Evolutionary conservation across 2,329 filamentous ascomycete species (phyloP).

Genomic region (Phoma sp.): DNA sequence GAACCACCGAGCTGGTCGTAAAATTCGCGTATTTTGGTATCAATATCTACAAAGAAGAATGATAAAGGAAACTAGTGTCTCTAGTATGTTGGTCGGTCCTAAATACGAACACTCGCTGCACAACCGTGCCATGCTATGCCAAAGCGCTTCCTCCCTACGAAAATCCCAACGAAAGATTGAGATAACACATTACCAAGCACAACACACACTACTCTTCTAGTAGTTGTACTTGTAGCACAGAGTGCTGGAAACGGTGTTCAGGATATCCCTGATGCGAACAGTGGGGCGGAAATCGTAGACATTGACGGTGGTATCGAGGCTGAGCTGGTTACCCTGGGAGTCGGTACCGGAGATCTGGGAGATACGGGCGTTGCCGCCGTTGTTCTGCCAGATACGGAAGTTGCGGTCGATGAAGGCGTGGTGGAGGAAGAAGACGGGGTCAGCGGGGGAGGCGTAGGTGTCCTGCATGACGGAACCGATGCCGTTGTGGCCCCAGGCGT

Average conservation of each 20-base stretch:
- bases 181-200: background rate
- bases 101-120: background rate
- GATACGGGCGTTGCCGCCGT: slow-evolving; percentile 26
- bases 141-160: background rate
- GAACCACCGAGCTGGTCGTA: background rate
- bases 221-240: slow-evolving; percentile 48
- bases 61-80: too few relatives aligned
- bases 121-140: background rate
- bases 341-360: slow-evolving; percentile 51
- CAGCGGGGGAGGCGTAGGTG: slow-evolving; percentile 39
- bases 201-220: slow-evolving; percentile 17
- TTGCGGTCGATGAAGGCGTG: slow-evolving; percentile 58
- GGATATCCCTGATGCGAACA: slow-evolving; percentile 37
- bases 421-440: slow-evolving; percentile 45
- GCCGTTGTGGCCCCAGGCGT: slow-evolving; percentile 46
- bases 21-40: background rate
- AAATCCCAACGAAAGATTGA: background rate
- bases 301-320: slow-evolving; percentile 35
- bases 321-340: slow-evolving; percentile 26
- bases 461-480: slow-evolving; percentile 45
- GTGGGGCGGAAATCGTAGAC: slow-evolving; percentile 36
- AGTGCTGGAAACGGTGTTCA: slow-evolving; percentile 32
- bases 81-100: too few relatives aligned
- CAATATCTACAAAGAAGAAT: slow-evolving; percentile 6
- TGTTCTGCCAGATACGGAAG: slow-evolving; percentile 55